Percentiles rank a stretch among this genome's conserved stretches.
Evolutionary conservation across 208 protist species (phyloP).

Genomic region (Dictyostelium gargantuum): DNA sequence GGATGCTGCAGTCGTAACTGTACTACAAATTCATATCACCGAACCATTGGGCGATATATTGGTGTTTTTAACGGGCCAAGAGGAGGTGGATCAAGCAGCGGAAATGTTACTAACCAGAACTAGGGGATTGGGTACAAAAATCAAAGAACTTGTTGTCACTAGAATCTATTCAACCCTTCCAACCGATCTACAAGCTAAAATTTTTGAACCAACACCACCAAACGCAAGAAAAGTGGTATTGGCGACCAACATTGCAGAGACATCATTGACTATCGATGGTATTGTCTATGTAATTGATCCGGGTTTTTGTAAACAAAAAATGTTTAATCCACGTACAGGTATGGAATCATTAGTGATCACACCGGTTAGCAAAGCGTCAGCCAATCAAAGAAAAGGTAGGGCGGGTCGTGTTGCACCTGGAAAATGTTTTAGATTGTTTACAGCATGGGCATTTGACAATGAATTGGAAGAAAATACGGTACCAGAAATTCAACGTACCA

Average conservation of each 20-base stretch:
- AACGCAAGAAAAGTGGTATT: constrained; percentile 94
- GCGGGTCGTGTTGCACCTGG: constrained; percentile 96
- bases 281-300: constrained; percentile 99
- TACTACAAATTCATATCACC: constrained; percentile 93
- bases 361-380: constrained; percentile 89
- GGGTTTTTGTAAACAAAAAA: constrained; percentile 97
- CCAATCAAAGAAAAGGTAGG: constrained; percentile 96
- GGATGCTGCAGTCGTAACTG: constrained; percentile 91
- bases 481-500: constrained; percentile 98
- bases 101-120: constrained; percentile 86
- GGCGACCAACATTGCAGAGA: constrained; percentile 99
- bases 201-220: constrained; percentile 89
- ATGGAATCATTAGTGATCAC: constrained; percentile 96
- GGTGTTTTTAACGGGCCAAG: constrained; percentile 93
- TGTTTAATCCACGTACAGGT: constrained; percentile 96
- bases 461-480: constrained; percentile 94
- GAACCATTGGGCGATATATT: constrained; percentile 91
- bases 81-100: constrained; percentile 91
- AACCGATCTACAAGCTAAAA: constrained; percentile 94
- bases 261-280: constrained; percentile 99
- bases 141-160: constrained; percentile 85
- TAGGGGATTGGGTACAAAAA: constrained; percentile 87
- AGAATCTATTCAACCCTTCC: constrained; percentile 97
- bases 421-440: constrained; percentile 98
- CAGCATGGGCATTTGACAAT: constrained; percentile 92